Base-by-base conservation (phyloP, 176 grass and related monocot species). In the Triticum dicoccoides region DNA sequence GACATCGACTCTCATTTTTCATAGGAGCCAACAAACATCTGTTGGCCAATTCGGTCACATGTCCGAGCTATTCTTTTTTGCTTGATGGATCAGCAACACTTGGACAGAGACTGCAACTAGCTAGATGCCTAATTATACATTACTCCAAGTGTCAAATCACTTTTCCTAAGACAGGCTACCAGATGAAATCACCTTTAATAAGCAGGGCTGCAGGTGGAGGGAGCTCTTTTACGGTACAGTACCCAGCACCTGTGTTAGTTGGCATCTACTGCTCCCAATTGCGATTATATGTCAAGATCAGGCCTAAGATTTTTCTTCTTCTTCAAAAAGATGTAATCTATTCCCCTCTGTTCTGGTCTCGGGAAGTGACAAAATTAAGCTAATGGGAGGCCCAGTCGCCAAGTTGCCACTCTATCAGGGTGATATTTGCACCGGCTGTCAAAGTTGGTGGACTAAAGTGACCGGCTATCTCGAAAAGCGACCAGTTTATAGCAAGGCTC, bases 1-100 rank as follows among this genome's bases (percentile, higher is more conserved):
- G 65, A 87, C 32, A 79, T 42, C n/a, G 82, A 79, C 42, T 56
- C 42, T 18, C 29, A 13, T 23, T 74, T 74, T 80, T 56, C 80
- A 76, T 27, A 83, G 58, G 42, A 79, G 54, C 67, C 73, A 73
- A 39, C 72, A 79, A 42, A 73, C 74, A 61, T 84, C 68, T 87
- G 52, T 37, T 82, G 51, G 84, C 76, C 42, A 51, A 41, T 74
- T 76, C 76, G 41, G 25, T 78, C 61, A 80, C 80, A 82, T 76
- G 61, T 51, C 18, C 32, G 35, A 89, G 49, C 78, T 6, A 32
- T 39, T 64, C 13, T 39, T 14, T 76, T 76, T 76, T 52, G 73
- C 59, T 80, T 80, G 27, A 65, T 62, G 61, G 3, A 64, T 77
- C 78, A 37, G 58, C 68, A 74, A 82, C 72, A 77, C 42, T 83